Evolutionary conservation across 2,329 filamentous ascomycete species (phyloP).

Genomic region (Reticulascus tulasneorum): DNA sequence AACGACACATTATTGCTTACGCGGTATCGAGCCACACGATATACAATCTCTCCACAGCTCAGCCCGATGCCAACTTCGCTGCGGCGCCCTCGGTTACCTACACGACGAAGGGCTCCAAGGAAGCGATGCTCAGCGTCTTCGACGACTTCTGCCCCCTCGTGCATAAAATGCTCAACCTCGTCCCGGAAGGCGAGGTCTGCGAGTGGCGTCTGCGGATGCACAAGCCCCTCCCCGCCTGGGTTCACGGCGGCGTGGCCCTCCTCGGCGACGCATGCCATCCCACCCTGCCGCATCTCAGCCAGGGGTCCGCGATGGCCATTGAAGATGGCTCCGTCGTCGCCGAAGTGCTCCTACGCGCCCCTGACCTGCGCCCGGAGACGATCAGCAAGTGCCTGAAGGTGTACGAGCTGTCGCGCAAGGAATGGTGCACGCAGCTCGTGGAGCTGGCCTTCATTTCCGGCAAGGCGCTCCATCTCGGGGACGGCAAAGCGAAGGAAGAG

Average conservation of each 20-base stretch:
- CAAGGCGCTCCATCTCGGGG: slow-evolving; percentile 53
- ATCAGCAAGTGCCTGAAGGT: slow-evolving; percentile 48
- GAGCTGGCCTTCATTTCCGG: slow-evolving; percentile 49
- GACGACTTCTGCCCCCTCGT: slow-evolving; percentile 57
- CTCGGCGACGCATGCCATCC: slow-evolving; percentile 65
- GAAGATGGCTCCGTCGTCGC: slow-evolving; percentile 62
- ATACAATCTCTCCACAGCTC: slow-evolving; percentile 61
- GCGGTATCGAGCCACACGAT: slow-evolving; percentile 63
- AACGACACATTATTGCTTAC: slow-evolving; percentile 75
- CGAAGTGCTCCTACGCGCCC: slow-evolving; percentile 42
- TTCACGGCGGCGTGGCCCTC: slow-evolving; percentile 51
- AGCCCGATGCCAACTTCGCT: slow-evolving; percentile 59
- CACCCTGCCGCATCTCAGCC: slow-evolving; percentile 62
- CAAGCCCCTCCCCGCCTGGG: slow-evolving; percentile 53
- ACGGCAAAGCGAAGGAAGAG: slow-evolving; percentile 55
- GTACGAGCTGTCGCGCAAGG: slow-evolving; percentile 55
- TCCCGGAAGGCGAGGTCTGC: slow-evolving; percentile 59
- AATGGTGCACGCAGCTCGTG: slow-evolving; percentile 49
- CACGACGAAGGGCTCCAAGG: slow-evolving; percentile 59
- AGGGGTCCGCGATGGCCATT: slow-evolving; percentile 65
- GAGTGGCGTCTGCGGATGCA: slow-evolving; percentile 63
- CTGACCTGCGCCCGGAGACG: slow-evolving; percentile 28
- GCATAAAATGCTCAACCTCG: slow-evolving; percentile 54
- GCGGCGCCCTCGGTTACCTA: slow-evolving; percentile 55
- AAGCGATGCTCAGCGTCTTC: slow-evolving; percentile 58